Base-by-base conservation (phyloP, 805 yeast genomes). In the Spathaspora girioi region DNA sequence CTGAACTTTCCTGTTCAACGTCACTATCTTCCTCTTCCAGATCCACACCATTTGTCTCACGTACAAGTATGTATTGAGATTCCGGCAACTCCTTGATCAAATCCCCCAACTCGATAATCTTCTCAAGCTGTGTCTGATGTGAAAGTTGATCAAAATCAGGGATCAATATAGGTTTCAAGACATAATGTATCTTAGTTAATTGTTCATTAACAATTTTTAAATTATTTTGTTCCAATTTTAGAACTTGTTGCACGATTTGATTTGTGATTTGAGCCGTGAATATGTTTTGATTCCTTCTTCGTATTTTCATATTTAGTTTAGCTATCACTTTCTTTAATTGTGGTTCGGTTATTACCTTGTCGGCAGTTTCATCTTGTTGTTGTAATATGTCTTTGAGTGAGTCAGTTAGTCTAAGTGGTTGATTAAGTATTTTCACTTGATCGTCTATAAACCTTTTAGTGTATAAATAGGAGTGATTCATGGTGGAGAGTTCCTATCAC, bases 181-280 rank as follows among this genome's bases (percentile, higher is more conserved):
- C 31, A 18, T 45, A n/a, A 26, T 45, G 38, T 4, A 49, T 55
- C 5, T 60, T 60, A 18, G 42, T 47, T 27, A 73, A 51, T 42
- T 60, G 59, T n/a, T 63, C 67, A 51, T 61, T 63, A n/a, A 70
- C 69, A 19, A 56, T 46, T 17, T 55, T 48, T 12, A 71, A 35
- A 47, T 68, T 65, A 26, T 63, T 60, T 35, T 60, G 58, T 50
- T 73, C 77, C 43, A 62, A 53, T 55, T 69, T 68, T 9, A 66
- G 38, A 14, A 73, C 57, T 52, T 73, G 77, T 52, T 66, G 73
- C 18, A 65, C 66, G 1, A 73, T 65, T 48, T 70, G 76, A 50
- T 65, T 64, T 4, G 64, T 59, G n/a, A 68, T 63, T 51, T 72
- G 73, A 31, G 31, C 27, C 10, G 52, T 50, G 41, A 52, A 43